Conservation (phyloP, 176 grass and related monocot genomes). For the Rhipidocladum racemiflorum region DNA sequence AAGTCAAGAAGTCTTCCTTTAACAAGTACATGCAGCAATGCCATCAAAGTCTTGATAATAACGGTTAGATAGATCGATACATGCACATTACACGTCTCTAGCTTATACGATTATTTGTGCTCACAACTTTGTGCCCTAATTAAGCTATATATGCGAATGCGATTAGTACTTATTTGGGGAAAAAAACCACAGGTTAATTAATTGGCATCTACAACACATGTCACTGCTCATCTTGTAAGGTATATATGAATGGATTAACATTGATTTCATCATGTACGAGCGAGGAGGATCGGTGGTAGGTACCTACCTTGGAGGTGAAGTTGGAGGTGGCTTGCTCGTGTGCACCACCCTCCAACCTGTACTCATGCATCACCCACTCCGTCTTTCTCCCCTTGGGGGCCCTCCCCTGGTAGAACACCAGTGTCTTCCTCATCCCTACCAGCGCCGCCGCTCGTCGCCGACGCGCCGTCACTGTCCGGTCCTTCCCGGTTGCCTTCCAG, state of each 20-base stretch:
- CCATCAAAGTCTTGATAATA: constrained; percentile 17
- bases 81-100: background rate
- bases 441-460: too few species aligned
- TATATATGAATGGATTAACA: background rate
- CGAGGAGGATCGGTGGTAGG: background rate
- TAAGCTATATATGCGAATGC: background rate
- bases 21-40: constrained; percentile 6
- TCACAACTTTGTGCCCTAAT: constrained; percentile 2
- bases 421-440: constrained; percentile 87
- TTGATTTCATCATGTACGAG: background rate
- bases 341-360: constrained; percentile 51
- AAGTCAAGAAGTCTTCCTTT: constrained; percentile 22
- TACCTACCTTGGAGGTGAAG: constrained; percentile 40
- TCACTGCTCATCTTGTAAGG: background rate
- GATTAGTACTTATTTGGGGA: background rate
- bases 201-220: background rate
- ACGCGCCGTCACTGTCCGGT: constrained; percentile 46
- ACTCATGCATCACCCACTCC: constrained; percentile 98
- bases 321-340: constrained; percentile 14
- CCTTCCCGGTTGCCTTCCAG: constrained; percentile 97
- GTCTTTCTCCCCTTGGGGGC: constrained; percentile 95
- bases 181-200: background rate
- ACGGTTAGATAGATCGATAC: background rate
- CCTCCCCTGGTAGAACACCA: constrained; percentile 88
- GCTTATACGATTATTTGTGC: background rate